These are phyloP conservation scores for Podila horticola DNA, from an alignment of 192 early-diverging fungal genomes.

Conservation along the genomic window DNA sequence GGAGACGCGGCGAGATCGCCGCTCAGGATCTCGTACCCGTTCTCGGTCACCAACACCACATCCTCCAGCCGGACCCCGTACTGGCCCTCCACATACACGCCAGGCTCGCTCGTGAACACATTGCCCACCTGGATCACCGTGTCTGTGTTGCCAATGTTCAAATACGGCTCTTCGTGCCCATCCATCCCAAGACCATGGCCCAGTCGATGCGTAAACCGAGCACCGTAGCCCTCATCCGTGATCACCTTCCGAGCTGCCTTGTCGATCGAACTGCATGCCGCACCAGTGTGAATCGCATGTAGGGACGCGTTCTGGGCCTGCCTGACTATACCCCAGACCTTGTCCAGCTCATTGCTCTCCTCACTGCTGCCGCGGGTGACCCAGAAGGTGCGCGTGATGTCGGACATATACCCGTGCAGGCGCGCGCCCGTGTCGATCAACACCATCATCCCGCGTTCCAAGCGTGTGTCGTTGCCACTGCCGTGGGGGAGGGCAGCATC, in stretches of 20 bases:
- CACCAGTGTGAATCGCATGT: constrained; percentile 25
- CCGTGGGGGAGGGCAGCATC: constrained; percentile 64
- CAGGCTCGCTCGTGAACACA: constrained; percentile 64
- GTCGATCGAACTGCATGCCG: constrained; percentile 57
- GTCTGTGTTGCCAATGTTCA: constrained; percentile 57
- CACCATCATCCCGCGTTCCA: constrained; percentile 51
- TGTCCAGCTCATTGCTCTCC: constrained; percentile 46
- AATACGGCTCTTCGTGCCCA: constrained; percentile 65
- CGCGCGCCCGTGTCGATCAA: constrained; percentile 61
- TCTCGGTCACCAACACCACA: constrained; percentile 46
- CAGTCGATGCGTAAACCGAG: constrained; percentile 59
- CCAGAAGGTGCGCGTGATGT: constrained; percentile 64
- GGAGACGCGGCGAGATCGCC: constrained; percentile 30
- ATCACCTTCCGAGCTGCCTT: constrained; percentile 55
- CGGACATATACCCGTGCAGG: constrained; percentile 58
- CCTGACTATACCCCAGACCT: constrained; percentile 60
- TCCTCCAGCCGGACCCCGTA: constrained; percentile 51
- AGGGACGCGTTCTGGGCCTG: constrained; percentile 54
- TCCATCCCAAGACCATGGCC: constrained; percentile 65
- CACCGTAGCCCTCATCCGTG: constrained; percentile 49
- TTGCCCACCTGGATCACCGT: constrained; percentile 54
- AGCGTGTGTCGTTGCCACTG: constrained; percentile 45
- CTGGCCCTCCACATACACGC: constrained; percentile 58
- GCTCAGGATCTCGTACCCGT: constrained; percentile 50
- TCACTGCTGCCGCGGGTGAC: constrained; percentile 28